Evolutionary conservation across 768 basidiomycete genomes (phyloP).

Genomic region (Lactifluus subvellereus): DNA sequence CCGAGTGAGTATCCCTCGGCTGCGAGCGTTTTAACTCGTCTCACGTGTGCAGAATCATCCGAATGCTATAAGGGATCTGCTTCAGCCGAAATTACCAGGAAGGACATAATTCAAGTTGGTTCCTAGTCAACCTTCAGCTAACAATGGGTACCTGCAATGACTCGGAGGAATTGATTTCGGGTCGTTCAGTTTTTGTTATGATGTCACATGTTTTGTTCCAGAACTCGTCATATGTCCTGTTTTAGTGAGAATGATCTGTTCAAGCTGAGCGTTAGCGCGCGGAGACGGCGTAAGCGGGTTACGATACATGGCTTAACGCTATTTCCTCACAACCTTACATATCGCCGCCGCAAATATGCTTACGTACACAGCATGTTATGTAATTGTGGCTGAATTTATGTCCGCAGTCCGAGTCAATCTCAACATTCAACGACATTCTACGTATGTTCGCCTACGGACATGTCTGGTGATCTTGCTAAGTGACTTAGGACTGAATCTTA

Average conservation of each 20-base stretch:
- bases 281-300: not conserved
- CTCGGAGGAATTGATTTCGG: not conserved
- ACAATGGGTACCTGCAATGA: not conserved
- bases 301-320: not conserved
- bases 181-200: not conserved
- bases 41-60: not conserved
- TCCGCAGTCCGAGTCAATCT: too few relatives aligned
- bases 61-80: not conserved
- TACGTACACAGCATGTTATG: not conserved
- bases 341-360: too few relatives aligned
- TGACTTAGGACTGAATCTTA: too few relatives aligned
- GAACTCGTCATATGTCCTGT: not conserved
- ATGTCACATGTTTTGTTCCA: not conserved
- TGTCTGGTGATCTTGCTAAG: too few relatives aligned
- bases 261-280: not conserved
- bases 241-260: not conserved
- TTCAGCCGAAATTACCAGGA: constrained; percentile 10
- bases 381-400: not conserved
- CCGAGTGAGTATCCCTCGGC: not conserved
- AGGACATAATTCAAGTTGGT: not conserved
- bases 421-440: not conserved
- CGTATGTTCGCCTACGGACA: not conserved
- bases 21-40: not conserved
- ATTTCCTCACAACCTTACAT: too few relatives aligned
- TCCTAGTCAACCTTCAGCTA: not conserved